Evolutionary conservation across 176 grass and related monocot genomes (phyloP).

Genomic region (Canna indica): DNA sequence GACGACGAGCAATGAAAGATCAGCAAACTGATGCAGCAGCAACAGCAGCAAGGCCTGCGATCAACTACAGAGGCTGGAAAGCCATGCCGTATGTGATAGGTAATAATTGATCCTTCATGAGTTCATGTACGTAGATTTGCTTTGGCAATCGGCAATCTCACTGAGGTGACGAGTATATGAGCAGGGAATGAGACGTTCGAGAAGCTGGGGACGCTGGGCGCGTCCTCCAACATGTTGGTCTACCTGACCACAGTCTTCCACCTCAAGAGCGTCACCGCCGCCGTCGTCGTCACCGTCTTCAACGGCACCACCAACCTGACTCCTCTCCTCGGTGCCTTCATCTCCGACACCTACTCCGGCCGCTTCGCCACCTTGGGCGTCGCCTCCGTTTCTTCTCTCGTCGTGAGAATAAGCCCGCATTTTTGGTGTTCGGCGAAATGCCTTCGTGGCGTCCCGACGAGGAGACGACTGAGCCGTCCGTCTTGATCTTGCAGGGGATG

Average conservation of each 20-base stretch:
- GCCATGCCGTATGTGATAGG: conserved; percentile 79
- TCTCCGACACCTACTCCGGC: conserved; percentile 67
- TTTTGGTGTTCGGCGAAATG: background rate
- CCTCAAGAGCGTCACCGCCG: conserved; percentile 33
- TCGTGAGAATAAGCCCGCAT: conserved; percentile 7
- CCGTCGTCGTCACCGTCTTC: conserved; percentile 45
- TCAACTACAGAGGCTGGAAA: conserved; percentile 52
- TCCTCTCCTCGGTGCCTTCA: conserved; percentile 54
- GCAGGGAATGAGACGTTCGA: conserved; percentile 83
- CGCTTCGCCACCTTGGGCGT: conserved; percentile 53
- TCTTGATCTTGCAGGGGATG: conserved; percentile 40
- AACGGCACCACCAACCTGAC: conserved; percentile 44
- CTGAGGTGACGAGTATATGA: no score
- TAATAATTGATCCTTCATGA: background rate
- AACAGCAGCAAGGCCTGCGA: background rate
- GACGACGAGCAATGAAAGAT: background rate
- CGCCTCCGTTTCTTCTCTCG: conserved; percentile 39
- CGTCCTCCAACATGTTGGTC: conserved; percentile 51
- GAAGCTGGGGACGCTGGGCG: conserved; percentile 64
- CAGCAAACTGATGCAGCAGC: background rate
- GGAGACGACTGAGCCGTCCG: no score
- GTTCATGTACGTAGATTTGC: no score
- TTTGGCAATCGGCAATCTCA: no score
- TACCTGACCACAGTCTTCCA: conserved; percentile 73
- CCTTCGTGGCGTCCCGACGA: no score